Percentiles rank a stretch among this genome's conserved stretches.
Conservation (phyloP, 1,284 basidiomycete genomes). For the Sanghuangporus baumii region DNA sequence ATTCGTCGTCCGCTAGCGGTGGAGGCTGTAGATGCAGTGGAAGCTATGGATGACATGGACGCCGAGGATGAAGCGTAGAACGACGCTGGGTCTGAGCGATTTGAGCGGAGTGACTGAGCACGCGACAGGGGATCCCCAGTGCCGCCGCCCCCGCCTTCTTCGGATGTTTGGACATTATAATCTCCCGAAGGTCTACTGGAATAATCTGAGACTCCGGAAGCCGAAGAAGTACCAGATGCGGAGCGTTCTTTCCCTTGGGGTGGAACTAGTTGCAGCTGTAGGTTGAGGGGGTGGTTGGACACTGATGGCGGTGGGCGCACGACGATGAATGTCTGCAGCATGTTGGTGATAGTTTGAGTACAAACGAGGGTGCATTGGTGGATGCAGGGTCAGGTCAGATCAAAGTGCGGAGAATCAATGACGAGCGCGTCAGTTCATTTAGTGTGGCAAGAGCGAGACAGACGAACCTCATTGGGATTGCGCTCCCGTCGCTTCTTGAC, state of each 20-base stretch:
- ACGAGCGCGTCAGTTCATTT: slow-evolving; percentile 3
- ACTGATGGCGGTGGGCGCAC: slow-evolving; percentile 82
- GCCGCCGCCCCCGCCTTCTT: slow-evolving; percentile 8
- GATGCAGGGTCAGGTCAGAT: background rate
- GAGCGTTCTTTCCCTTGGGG: slow-evolving; percentile 46
- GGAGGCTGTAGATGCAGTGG: slow-evolving; percentile 42
- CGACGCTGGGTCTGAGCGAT: slow-evolving; percentile 42
- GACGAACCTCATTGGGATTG: slow-evolving; percentile 51
- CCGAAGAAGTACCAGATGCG: slow-evolving; percentile 11
- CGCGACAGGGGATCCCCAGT: slow-evolving; percentile 29
- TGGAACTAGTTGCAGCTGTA: slow-evolving; percentile 90
- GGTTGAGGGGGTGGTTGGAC: slow-evolving; percentile 83
- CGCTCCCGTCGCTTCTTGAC: slow-evolving; percentile 40
- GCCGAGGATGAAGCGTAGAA: slow-evolving; percentile 37
- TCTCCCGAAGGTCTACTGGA: slow-evolving; percentile 33
- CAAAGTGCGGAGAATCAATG: slow-evolving; percentile 15
- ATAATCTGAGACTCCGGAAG: slow-evolving; percentile 24
- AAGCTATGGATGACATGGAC: slow-evolving; percentile 41
- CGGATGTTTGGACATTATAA: slow-evolving; percentile 32
- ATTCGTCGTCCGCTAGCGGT: slow-evolving; percentile 52
- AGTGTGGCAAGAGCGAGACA: background rate
- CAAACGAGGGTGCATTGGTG: background rate
- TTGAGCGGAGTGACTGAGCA: slow-evolving; percentile 30
- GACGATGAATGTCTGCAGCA: slow-evolving; percentile 71
- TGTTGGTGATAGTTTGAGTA: background rate